A percentile compares a stretch with the other conserved stretches of the same genome.
phyloP scores from a whole-genome alignment of 768 basidiomycete genomes.

The Daedalea quercina region DNA sequence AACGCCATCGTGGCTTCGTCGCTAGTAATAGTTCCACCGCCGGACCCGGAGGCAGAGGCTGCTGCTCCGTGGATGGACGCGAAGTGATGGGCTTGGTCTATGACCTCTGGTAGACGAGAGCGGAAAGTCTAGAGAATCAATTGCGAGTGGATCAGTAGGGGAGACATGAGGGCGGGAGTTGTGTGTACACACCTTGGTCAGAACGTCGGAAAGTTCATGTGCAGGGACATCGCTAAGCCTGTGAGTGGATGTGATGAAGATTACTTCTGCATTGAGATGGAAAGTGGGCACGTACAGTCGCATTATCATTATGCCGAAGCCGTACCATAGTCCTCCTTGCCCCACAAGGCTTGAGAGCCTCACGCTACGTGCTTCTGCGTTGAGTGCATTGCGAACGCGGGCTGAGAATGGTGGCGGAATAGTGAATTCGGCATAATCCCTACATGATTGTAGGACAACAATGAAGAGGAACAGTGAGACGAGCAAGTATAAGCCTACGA shows the following conservation, averaged over 20 bases:
- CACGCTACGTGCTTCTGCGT: slow-evolving; percentile 83
- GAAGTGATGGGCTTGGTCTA: slow-evolving; percentile 88
- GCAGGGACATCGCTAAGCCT: slow-evolving; percentile 77
- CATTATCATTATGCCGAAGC: slow-evolving; percentile 81
- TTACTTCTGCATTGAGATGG: background rate
- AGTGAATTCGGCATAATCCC: slow-evolving; percentile 86
- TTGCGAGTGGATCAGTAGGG: no score
- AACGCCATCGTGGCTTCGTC: slow-evolving; percentile 68
- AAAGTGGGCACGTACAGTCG: slow-evolving; percentile 53
- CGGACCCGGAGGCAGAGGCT: slow-evolving; percentile 44
- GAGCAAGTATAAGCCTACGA: slow-evolving; percentile 36
- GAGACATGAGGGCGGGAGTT: slow-evolving; percentile 4
- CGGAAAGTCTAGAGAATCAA: slow-evolving; percentile 55
- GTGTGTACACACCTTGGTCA: slow-evolving; percentile 50
- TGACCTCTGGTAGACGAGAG: slow-evolving; percentile 66
- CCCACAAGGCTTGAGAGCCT: slow-evolving; percentile 79
- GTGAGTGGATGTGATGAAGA: background rate
- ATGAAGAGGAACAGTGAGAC: background rate
- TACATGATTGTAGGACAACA: slow-evolving; percentile 27
- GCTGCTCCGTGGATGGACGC: slow-evolving; percentile 30
- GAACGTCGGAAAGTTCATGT: slow-evolving; percentile 60
- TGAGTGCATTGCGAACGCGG: slow-evolving; percentile 80
- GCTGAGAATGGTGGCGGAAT: slow-evolving; percentile 73
- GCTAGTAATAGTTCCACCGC: slow-evolving; percentile 40
- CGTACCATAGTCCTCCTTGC: slow-evolving; percentile 87